Evolutionary conservation across 129 eudicot genomes (phyloP), one percentile per base, ranked within the genome.

Genomic region (Flaveria robusta): DNA sequence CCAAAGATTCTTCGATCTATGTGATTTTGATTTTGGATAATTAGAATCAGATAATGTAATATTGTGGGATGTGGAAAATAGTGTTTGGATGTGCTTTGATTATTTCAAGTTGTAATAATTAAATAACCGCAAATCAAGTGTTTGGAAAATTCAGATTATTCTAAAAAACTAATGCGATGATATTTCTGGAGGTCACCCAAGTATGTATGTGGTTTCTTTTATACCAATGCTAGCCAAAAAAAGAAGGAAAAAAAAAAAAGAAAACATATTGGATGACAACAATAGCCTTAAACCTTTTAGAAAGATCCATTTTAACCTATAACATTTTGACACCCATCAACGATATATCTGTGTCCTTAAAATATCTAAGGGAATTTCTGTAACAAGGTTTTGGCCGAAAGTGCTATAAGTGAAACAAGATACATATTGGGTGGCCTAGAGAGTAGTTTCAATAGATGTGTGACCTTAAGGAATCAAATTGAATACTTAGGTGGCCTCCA

Each of bases 1-100:
- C 99, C 88, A 95, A 80, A 73, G 99, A 91, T 77, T 87, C 97
- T 89, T 95, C 99, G 60, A 95, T 95, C 99, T 92, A 82, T 9
- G 71, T 66, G 16, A 66, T 66, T 16, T 66, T 66, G 16, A 66
- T 66, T 16, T 66, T 9, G 15, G 3, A 66, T 8, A 20, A n/a
- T 66, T 66, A 9, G 71, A 37, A 39, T 66, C 27, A 18, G 16
- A 66, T 7, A 22, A 1, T 37, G 15, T 39, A 18, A 16, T 63
- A 63, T 27, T 26, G 22, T 20, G 2, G 43, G 22, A 5, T 15
- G 20, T 63, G 45, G 41, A 15, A 27, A 15, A 63, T 31, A 63
- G 74, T 71, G 71, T 63, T 63, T 31, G 23, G 68, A 63, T 27
- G 7, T 29, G 68, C 22, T 63, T 63, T 10, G 5, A 8, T 63